Base-by-base conservation (phyloP, 768 basidiomycete genomes). In the Psilocybe azurescens region DNA sequence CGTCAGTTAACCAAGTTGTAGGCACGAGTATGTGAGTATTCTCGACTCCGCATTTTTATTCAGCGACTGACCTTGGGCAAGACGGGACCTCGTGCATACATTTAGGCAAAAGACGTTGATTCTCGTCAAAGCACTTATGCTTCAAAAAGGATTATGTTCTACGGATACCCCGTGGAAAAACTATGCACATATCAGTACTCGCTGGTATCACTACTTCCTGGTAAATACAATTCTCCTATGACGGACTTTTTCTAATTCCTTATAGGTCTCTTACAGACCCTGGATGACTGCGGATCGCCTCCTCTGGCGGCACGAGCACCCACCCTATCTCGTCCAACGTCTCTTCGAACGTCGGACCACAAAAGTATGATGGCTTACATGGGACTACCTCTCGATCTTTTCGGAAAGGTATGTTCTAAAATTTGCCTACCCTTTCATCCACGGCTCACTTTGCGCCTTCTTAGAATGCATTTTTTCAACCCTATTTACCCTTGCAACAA, bases 121-220 rank as follows among this genome's bases (percentile, higher is more conserved):
- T n/a, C 81, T 99, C n/a, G 83, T 99, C 60, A 99, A 99, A 73
- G 89, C 96, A 16, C 78, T 99, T 7, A 91, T 99, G 78, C 81
- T 99, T 28, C 97, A 99, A 73, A 94, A 75, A 84, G 91, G 80
- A 91, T 99, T 61, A 91, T 99, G 89, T 96, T 99, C 75, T 97
- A 86, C 69, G 96, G 96, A 5, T 94, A 97, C 70, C 97, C 97
- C 0, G 97, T 99, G 2, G 97, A 99, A 75, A 88, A 89, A 50
- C 78, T 99, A 18, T 98, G 97, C 78, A 98, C 95, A 28, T 98
- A 94, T 71, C 97, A 99, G 73, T 99, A 99, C 74, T 97, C 95
- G 0, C 82, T 99, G n/a, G 86, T 97, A 51, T 95, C 97, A 0
- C 81, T 99, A 7, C 83, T 99, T 62, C 97, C 97, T 9, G 92